Evolutionary conservation across 257 asterid species (phyloP).

Genomic region (Prunella vulgaris): DNA sequence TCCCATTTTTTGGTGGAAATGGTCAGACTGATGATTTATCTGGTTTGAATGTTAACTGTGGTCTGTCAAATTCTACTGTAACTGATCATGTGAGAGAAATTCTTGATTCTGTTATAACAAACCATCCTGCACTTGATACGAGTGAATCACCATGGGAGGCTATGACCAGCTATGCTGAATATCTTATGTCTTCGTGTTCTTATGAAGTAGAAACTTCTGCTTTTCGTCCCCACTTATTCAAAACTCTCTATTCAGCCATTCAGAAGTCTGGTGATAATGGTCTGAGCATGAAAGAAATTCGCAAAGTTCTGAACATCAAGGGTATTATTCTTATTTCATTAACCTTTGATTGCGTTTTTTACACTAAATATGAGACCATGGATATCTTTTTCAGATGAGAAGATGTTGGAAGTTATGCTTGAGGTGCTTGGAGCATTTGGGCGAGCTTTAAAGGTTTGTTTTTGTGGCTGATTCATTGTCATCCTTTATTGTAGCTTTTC

Average conservation of each 20-base stretch:
- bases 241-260: slow-evolving; percentile 65
- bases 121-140: slow-evolving; percentile 25
- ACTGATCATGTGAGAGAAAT: slow-evolving; percentile 36
- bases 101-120: slow-evolving; percentile 30
- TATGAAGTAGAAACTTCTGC: slow-evolving; percentile 24
- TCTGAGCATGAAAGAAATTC: slow-evolving; percentile 67
- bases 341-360: slow-evolving; percentile 4
- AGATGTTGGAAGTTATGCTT: slow-evolving; percentile 45
- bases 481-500: not conserved
- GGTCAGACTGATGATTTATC: slow-evolving; percentile 23
- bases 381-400: slow-evolving; percentile 48
- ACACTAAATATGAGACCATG: slow-evolving; percentile 23
- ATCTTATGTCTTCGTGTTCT: slow-evolving; percentile 46
- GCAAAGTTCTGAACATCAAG: slow-evolving; percentile 39
- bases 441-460: slow-evolving; percentile 66
- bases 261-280: slow-evolving; percentile 95
- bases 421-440: slow-evolving; percentile 87
- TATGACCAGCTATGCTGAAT: slow-evolving; percentile 58
- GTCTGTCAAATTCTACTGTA: slow-evolving; percentile 25
- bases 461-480: slow-evolving; percentile 5
- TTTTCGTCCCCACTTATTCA: slow-evolving; percentile 52
- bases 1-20: slow-evolving; percentile 23
- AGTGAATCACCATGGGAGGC: slow-evolving; percentile 75
- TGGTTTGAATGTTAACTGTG: slow-evolving; percentile 23
- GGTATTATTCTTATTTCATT: slow-evolving; percentile 36